Evolutionary conservation across 352 stramenopile species (phyloP).

Genomic region (Globisporangium heterothallicum): DNA sequence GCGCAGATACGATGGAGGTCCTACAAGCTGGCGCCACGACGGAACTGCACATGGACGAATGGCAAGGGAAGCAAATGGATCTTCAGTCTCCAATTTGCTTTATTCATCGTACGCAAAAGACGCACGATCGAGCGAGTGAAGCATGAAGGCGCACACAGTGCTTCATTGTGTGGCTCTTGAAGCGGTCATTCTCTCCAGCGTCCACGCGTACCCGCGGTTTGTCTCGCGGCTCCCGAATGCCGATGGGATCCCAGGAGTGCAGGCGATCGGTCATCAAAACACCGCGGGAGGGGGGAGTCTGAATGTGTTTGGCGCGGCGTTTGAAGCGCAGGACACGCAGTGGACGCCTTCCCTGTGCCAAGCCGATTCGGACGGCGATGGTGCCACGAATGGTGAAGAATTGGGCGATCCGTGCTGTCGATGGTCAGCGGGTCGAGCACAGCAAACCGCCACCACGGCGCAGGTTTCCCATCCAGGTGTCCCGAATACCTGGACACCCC

Average conservation of each 20-base stretch:
- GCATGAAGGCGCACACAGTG: too few species aligned
- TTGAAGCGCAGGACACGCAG: conserved; percentile 23
- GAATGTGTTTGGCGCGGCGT: conserved; percentile 63
- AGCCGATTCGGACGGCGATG: conserved; percentile 68
- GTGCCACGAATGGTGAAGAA: conserved; percentile 85
- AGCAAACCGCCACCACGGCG: background rate
- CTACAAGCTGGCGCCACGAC: too few species aligned
- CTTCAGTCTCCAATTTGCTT: conserved; percentile 2
- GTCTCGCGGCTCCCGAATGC: conserved; percentile 61
- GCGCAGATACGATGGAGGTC: background rate
- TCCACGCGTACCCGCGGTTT: conserved; percentile 36
- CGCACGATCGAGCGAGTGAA: too few species aligned
- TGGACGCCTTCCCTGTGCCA: conserved; percentile 64
- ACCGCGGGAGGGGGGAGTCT: conserved; percentile 34
- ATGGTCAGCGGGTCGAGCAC: conserved; percentile 25
- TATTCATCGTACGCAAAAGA: background rate
- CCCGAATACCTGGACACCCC: conserved; percentile 18
- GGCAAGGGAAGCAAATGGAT: background rate
- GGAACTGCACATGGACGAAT: too few species aligned
- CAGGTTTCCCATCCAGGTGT: conserved; percentile 26
- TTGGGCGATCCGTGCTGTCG: conserved; percentile 83
- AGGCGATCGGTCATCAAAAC: conserved; percentile 53
- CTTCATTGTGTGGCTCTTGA: too few species aligned
- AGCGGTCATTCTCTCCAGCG: too few species aligned
- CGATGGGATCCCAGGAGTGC: conserved; percentile 33